Evolutionary conservation across 768 basidiomycete species (phyloP).

Genomic region (Panus rudis): DNA sequence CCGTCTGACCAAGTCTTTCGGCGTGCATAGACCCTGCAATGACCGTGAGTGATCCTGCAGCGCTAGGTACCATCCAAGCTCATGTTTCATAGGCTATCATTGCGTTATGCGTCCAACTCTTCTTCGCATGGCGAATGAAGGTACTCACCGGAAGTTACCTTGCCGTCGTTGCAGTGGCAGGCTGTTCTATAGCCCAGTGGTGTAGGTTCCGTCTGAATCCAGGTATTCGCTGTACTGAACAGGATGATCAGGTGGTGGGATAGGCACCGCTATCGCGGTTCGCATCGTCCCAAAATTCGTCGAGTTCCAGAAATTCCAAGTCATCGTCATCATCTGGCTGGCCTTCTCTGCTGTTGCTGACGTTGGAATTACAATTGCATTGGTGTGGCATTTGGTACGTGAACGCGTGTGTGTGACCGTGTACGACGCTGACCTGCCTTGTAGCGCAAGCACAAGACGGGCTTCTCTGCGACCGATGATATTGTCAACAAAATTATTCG

Average conservation of each 20-base stretch:
- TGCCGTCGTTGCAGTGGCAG: conserved; percentile 21
- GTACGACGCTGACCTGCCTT: background rate
- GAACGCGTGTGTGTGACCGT: background rate
- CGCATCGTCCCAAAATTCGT: conserved; percentile 26
- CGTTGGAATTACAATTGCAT: conserved; percentile 33
- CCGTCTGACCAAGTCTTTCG: background rate
- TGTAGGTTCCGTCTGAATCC: conserved; percentile 16
- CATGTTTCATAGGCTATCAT: conserved; percentile 33
- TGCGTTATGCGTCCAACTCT: conserved; percentile 37
- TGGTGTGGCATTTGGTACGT: conserved; percentile 38
- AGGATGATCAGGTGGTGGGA: conserved; percentile 24
- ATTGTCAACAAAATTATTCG: conserved; percentile 37
- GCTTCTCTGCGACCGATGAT: conserved; percentile 34
- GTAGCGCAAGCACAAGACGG: conserved; percentile 35
- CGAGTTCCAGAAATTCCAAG: conserved; percentile 27
- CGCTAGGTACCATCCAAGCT: no score
- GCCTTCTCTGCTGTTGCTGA: conserved; percentile 34
- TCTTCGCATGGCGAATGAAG: conserved; percentile 39
- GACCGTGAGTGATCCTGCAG: conserved; percentile 26
- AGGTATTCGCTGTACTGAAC: background rate
- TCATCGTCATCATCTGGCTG: conserved; percentile 34
- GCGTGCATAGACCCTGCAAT: conserved; percentile 32
- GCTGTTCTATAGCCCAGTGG: conserved; percentile 20
- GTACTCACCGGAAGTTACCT: conserved; percentile 25
- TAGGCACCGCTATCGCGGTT: conserved; percentile 27